Evolutionary conservation across 495 filamentous ascomycete genomes (phyloP).

Genomic region (Penicillium samsonianum): DNA sequence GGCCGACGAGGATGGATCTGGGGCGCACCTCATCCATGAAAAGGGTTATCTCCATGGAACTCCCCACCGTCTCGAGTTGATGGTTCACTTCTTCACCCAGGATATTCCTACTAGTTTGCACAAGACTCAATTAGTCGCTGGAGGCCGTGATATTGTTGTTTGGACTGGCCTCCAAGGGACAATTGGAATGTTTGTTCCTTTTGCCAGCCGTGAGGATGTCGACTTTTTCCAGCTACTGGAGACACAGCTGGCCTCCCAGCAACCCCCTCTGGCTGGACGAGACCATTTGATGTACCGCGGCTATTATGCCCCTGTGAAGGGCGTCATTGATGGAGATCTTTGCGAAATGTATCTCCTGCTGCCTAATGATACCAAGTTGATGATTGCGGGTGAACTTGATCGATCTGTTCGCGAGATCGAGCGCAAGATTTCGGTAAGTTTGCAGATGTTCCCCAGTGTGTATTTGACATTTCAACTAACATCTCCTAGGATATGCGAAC

Average conservation of each 20-base stretch:
- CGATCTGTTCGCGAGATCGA: slow-evolving; percentile 89
- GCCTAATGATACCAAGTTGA: slow-evolving; percentile 83
- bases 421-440: slow-evolving; percentile 85
- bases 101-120: slow-evolving; percentile 90
- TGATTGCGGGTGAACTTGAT: slow-evolving; percentile 91
- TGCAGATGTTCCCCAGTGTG: not conserved
- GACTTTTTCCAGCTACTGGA: slow-evolving; percentile 97
- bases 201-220: slow-evolving; percentile 85
- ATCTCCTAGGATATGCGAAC: slow-evolving; percentile 78
- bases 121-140: slow-evolving; percentile 86
- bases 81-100: slow-evolving; percentile 85
- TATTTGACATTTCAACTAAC: slow-evolving; percentile 22
- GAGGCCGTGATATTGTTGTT: slow-evolving; percentile 85
- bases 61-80: slow-evolving; percentile 77
- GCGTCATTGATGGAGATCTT: slow-evolving; percentile 96
- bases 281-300: slow-evolving; percentile 94
- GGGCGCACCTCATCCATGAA: slow-evolving; percentile 85
- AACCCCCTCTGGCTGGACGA: slow-evolving; percentile 82
- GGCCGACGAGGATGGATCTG: slow-evolving; percentile 88
- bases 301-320: slow-evolving; percentile 97
- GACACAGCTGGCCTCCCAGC: slow-evolving; percentile 77
- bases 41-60: slow-evolving; percentile 86
- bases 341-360: slow-evolving; percentile 87
- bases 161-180: slow-evolving; percentile 96
- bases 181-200: slow-evolving; percentile 87